Base-by-base conservation (phyloP, 768 basidiomycete species). In the Mycena polygramma region DNA sequence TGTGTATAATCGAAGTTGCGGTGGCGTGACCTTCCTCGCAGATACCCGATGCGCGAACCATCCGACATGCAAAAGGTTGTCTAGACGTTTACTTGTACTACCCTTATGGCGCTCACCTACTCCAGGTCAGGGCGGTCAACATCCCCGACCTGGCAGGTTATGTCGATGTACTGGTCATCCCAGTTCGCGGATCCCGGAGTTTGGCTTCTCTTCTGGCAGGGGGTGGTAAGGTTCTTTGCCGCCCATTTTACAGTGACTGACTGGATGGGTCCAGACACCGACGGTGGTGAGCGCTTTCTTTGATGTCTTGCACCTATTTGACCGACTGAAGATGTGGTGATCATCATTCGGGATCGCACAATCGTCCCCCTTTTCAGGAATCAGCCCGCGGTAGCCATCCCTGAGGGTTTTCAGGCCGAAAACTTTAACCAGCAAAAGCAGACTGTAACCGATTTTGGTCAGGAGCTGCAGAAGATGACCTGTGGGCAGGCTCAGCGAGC, bases 11-110 rank as follows among this genome's bases (percentile, higher is more conserved):
- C 20, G 5, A 19, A 6, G 8, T 53, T 35, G 45, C 14, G 20
- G 17, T 8, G 20, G 17, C 14, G n/a, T 57, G 45, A 51, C 20
- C 9, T 24, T 1, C 5, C 20, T 22, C 3, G n/a, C 45, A 69
- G 68, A 41, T 69, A 69, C 41, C 68, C 68, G 26, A 69, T 69
- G 68, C 68, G 68, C 0, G 68, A 69, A 37, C 48, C 68, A 0
- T 69, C 68, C 17, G 68, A 69, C 45, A 69, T 69, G 68, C 68
- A 69, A 17, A 69, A 69, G 53, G 68, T 69, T 30, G 14, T 39
- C 17, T 36, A 45, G n/a, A n/a, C n/a, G n/a, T n/a, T n/a, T n/a
- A n/a, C n/a, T n/a, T n/a, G n/a, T n/a, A n/a, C 5, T 2, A 41
- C 22, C 6, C 6, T 8, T 26, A 4, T 49, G 14, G 7, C 52